Percentiles rank a stretch among this genome's conserved stretches.
These are phyloP conservation scores for Flaveria brownii DNA, from an alignment of 129 eudicot species.

Conservation along the genomic window DNA sequence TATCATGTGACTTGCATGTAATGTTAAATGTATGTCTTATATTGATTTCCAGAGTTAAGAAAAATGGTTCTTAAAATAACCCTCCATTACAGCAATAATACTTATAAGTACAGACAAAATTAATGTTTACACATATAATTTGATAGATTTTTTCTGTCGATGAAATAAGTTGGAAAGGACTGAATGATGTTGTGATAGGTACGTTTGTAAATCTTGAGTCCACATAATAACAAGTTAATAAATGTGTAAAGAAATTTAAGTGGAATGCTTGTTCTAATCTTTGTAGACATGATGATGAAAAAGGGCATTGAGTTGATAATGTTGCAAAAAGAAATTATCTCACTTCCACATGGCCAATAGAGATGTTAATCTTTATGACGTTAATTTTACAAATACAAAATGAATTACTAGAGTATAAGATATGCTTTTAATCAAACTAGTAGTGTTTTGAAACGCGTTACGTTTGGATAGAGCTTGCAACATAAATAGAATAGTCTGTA, in stretches of 20 bases:
- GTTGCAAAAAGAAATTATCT: background rate
- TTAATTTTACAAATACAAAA: too few relatives aligned
- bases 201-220: background rate
- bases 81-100: background rate
- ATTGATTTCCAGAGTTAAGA: too few relatives aligned
- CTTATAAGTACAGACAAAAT: background rate
- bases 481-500: too few relatives aligned
- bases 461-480: too few relatives aligned
- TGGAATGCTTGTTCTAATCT: slow-evolving; percentile 23
- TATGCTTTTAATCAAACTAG: too few relatives aligned
- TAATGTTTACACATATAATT: background rate
- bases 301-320: slow-evolving; percentile 6
- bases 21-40: too few relatives aligned
- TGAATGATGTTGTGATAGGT: background rate
- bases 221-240: background rate
- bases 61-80: too few relatives aligned
- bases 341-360: background rate
- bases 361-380: background rate
- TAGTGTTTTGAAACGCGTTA: too few relatives aligned
- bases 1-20: too few relatives aligned
- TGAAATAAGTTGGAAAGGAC: background rate
- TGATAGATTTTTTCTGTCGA: background rate
- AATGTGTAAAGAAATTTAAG: background rate
- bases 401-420: too few relatives aligned
- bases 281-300: slow-evolving; percentile 30